Evolutionary conservation across 2,329 filamentous ascomycete species (phyloP).

Genomic region (Talaromyces islandicus): DNA sequence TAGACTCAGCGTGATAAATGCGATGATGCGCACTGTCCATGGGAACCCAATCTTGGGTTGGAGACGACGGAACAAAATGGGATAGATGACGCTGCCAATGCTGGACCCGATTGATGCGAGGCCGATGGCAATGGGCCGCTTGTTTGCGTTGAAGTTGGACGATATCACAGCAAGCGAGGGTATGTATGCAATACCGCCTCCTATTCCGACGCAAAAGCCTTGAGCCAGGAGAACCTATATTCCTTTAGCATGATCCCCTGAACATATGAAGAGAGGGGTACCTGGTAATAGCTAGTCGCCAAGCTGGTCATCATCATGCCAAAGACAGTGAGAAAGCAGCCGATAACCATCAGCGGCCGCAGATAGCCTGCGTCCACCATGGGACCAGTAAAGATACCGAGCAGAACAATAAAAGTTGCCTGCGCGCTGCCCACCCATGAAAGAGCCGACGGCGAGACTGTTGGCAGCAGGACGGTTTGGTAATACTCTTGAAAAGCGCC

Average conservation of each 20-base stretch:
- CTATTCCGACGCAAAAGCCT: slow-evolving; percentile 47
- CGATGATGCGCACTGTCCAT: slow-evolving; percentile 58
- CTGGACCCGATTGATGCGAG: slow-evolving; percentile 55
- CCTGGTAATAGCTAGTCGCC: slow-evolving; percentile 12
- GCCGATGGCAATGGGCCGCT: slow-evolving; percentile 54
- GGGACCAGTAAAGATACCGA: slow-evolving; percentile 44
- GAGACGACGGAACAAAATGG: slow-evolving; percentile 40
- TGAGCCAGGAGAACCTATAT: slow-evolving; percentile 43
- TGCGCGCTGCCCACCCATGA: slow-evolving; percentile 46
- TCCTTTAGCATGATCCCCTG: not conserved
- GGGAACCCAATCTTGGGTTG: slow-evolving; percentile 47
- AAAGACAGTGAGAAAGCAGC: slow-evolving; percentile 33
- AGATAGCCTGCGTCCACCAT: slow-evolving; percentile 45
- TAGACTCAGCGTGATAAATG: slow-evolving; percentile 52
- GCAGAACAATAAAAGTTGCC: slow-evolving; percentile 42
- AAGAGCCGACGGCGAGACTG: slow-evolving; percentile 35
- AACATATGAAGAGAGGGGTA: not conserved
- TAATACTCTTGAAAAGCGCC: slow-evolving; percentile 48
- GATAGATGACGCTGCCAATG: slow-evolving; percentile 52
- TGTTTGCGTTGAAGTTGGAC: slow-evolving; percentile 56
- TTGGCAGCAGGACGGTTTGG: slow-evolving; percentile 28
- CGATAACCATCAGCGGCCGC: slow-evolving; percentile 32
- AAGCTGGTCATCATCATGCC: slow-evolving; percentile 13
- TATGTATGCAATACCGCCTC: slow-evolving; percentile 58
- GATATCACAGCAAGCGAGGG: slow-evolving; percentile 59